Conservation (phyloP, 495 filamentous ascomycete genomes). For the Daldinia caldariorum region DNA sequence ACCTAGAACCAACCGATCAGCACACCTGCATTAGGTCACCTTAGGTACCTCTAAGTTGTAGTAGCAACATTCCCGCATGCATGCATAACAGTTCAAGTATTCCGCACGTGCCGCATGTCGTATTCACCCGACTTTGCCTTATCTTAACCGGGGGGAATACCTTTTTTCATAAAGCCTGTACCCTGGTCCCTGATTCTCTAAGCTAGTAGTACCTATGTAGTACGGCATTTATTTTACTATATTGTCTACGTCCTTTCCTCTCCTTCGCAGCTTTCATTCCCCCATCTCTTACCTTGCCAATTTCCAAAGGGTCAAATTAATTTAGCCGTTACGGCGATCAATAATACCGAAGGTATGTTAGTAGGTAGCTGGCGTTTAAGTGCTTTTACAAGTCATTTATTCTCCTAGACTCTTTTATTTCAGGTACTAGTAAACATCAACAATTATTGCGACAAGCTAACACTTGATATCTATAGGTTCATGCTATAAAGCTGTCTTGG, state of each 20-base stretch:
- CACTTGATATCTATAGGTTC: conserved; percentile 17
- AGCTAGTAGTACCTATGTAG: too few relatives aligned
- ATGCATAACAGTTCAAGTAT: conserved; percentile 21
- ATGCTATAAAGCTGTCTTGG: conserved; percentile 20
- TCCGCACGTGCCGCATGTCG: conserved; percentile 39
- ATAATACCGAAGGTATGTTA: conserved; percentile 11
- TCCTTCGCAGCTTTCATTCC: conserved; percentile 5
- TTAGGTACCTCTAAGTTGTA: background rate
- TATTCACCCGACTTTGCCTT: conserved; percentile 40
- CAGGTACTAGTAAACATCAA: background rate
- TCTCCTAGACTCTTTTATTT: background rate
- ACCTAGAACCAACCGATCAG: too few relatives aligned
- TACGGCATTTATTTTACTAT: conserved; percentile 24
- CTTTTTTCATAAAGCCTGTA: background rate
- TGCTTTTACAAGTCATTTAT: background rate
- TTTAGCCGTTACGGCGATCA: conserved; percentile 40
- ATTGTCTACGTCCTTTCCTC: conserved; percentile 21
- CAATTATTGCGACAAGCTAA: conserved; percentile 23
- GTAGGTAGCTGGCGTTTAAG: background rate
- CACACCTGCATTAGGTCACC: too few relatives aligned
- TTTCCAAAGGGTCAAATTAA: conserved; percentile 19
- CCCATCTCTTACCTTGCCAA: conserved; percentile 11
- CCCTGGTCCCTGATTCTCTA: background rate
- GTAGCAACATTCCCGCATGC: conserved; percentile 13
- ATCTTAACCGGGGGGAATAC: conserved; percentile 18